Evolutionary conservation across 768 basidiomycete species (phyloP).

Genomic region (Rhizopogon salebrosus): DNA sequence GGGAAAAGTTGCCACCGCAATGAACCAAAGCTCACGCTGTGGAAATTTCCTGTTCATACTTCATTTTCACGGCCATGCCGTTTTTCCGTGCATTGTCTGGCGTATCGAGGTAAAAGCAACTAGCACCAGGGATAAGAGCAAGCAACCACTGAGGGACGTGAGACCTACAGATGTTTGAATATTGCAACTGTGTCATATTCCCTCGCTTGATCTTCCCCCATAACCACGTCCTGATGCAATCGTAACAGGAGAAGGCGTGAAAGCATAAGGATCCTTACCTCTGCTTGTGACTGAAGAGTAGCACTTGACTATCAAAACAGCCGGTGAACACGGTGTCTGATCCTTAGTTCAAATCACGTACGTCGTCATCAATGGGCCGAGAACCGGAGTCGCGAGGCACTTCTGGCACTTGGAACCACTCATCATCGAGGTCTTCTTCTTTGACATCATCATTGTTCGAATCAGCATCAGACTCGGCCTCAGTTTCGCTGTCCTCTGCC

Average conservation of each 20-base stretch:
- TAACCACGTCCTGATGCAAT: constrained; percentile 35
- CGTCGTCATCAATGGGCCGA: background rate
- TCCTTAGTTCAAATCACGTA: background rate
- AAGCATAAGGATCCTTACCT: constrained; percentile 4
- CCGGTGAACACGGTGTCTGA: background rate
- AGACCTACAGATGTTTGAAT: constrained; percentile 75
- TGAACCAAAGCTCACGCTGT: constrained; percentile 38
- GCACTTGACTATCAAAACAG: background rate
- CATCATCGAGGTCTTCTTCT: constrained; percentile 31
- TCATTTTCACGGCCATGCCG: constrained; percentile 53
- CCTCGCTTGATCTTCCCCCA: constrained; percentile 74
- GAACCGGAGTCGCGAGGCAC: background rate
- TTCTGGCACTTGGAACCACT: constrained; percentile 31
- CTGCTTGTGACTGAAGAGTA: background rate
- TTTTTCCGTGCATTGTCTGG: constrained; percentile 65
- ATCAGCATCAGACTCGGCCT: constrained; percentile 61
- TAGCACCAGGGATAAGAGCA: constrained; percentile 21
- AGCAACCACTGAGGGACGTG: background rate
- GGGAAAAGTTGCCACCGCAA: background rate
- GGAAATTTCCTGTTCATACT: constrained; percentile 47
- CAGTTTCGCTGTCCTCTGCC: constrained; percentile 34
- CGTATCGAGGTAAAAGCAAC: constrained; percentile 88
- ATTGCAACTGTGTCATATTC: constrained; percentile 77
- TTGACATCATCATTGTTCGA: constrained; percentile 60
- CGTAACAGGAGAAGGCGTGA: background rate